phyloP scores from a whole-genome alignment of 2,329 filamentous ascomycete species.

The Fusarium verticillioides region DNA sequence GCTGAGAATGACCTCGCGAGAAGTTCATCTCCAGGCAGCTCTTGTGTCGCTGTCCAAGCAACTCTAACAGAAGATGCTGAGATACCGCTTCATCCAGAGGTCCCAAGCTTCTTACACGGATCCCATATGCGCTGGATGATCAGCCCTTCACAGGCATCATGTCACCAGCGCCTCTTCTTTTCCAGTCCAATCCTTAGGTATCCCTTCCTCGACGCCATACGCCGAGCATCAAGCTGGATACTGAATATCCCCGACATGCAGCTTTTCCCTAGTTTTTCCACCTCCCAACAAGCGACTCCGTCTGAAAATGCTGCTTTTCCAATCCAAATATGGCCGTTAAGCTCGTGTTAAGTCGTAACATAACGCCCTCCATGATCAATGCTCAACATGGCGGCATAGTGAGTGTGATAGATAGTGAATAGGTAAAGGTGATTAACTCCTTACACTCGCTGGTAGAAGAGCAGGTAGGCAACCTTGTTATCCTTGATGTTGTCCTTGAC shows the following conservation, averaged over 20 bases:
- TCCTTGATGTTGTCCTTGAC: constrained; percentile 78
- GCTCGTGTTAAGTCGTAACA: constrained; percentile 39
- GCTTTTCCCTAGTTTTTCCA: constrained; percentile 34
- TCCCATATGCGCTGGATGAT: constrained; percentile 23
- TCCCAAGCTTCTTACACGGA: constrained; percentile 29
- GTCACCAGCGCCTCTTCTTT: constrained; percentile 19
- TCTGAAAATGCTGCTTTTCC: constrained; percentile 41
- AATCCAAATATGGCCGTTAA: constrained; percentile 45
- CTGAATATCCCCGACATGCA: constrained; percentile 36
- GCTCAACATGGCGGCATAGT: constrained; percentile 28
- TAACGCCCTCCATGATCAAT: constrained; percentile 31
- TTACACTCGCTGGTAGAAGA: constrained; percentile 89
- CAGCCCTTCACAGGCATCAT: constrained; percentile 31
- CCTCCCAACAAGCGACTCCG: constrained; percentile 40
- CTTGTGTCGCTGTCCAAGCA: constrained; percentile 22
- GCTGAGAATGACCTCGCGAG: constrained; percentile 17
- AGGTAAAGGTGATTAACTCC: constrained; percentile 1
- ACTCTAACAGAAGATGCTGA: constrained; percentile 11
- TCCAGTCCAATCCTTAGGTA: constrained; percentile 27
- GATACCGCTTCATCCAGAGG: constrained; percentile 15
- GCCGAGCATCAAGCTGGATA: constrained; percentile 42
- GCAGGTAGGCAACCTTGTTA: constrained; percentile 95
- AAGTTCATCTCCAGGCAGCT: constrained; percentile 20
- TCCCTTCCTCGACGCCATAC: constrained; percentile 45
- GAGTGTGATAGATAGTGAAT: constrained; percentile 26